phyloP scores from a whole-genome alignment of 2,329 filamentous ascomycete species.

The Neurospora sp. region DNA sequence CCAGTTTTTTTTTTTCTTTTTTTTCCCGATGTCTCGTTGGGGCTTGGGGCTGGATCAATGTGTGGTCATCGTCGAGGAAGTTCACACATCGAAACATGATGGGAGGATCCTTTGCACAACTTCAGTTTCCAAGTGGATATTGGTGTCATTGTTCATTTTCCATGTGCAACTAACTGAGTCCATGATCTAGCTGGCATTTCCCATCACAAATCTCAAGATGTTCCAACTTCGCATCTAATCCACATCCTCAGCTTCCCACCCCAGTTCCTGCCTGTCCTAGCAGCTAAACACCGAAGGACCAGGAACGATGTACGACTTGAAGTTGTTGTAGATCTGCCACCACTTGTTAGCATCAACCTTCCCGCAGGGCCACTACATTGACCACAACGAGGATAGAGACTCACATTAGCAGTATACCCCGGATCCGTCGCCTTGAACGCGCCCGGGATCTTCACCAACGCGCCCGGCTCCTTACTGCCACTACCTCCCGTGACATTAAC shows the following conservation, averaged over 20 bases:
- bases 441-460: constrained; percentile 24
- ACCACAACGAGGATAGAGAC: no score
- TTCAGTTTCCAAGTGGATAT: no score
- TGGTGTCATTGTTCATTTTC: background rate
- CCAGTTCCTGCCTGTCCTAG: background rate
- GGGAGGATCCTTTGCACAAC: no score
- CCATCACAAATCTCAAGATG: background rate
- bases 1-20: background rate
- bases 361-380: no score
- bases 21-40: no score
- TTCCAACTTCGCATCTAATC: background rate
- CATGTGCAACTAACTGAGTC: no score
- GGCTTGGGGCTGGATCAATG: background rate
- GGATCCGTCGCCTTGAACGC: constrained; percentile 26
- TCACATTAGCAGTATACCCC: constrained; percentile 26
- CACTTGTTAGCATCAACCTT: background rate
- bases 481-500: constrained; percentile 29
- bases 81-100: no score
- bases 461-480: constrained; percentile 26
- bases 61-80: background rate
- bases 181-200: background rate
- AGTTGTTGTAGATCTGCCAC: constrained; percentile 21
- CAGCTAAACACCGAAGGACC: constrained; percentile 19
- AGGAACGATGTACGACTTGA: constrained; percentile 25
- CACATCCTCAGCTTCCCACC: no score